These are phyloP conservation scores for Nigrospora osmanthi DNA, from an alignment of 2,329 filamentous ascomycete species.

Conservation along the genomic window DNA sequence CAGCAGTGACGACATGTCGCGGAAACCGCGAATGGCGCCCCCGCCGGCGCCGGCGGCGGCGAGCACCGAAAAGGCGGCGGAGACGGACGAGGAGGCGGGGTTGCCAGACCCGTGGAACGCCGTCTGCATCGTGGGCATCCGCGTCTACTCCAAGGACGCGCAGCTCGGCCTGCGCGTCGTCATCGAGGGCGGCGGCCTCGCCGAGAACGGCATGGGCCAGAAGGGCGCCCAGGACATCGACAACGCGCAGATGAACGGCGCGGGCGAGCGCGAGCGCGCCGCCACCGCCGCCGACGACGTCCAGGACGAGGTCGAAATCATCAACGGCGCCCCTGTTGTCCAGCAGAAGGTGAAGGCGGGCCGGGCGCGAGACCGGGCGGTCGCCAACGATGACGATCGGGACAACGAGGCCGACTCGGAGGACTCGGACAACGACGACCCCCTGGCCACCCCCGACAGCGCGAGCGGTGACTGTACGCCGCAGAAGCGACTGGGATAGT, in stretches of 20 bases:
- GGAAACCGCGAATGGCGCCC: conserved; percentile 36
- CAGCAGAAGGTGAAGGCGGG: conserved; percentile 23
- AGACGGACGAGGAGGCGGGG: conserved; percentile 31
- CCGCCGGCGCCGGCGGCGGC: conserved; percentile 11
- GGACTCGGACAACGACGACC: background rate
- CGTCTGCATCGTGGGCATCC: conserved; percentile 30
- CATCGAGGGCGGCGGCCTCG: conserved; percentile 45
- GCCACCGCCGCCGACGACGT: conserved; percentile 15
- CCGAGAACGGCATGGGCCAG: conserved; percentile 48
- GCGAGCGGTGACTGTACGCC: conserved; percentile 1
- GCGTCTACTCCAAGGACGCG: conserved; percentile 36
- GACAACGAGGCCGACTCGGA: conserved; percentile 3
- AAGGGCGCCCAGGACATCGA: conserved; percentile 49
- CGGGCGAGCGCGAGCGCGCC: conserved; percentile 32
- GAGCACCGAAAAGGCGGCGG: conserved; percentile 16
- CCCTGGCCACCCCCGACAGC: background rate
- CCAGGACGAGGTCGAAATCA: conserved; percentile 21
- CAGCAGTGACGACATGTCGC: conserved; percentile 48
- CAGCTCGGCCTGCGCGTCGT: conserved; percentile 45
- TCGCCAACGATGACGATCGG: conserved; percentile 1
- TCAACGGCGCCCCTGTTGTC: conserved; percentile 16
- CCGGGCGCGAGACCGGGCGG: conserved; percentile 5
- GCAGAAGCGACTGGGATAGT: background rate
- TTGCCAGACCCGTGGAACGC: conserved; percentile 32
- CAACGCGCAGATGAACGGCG: conserved; percentile 48